Percentiles rank a stretch among this genome's conserved stretches.
These are phyloP conservation scores for Heteromeles arbutifolia DNA, from an alignment of 306 rosid genomes.

Conservation along the genomic window DNA sequence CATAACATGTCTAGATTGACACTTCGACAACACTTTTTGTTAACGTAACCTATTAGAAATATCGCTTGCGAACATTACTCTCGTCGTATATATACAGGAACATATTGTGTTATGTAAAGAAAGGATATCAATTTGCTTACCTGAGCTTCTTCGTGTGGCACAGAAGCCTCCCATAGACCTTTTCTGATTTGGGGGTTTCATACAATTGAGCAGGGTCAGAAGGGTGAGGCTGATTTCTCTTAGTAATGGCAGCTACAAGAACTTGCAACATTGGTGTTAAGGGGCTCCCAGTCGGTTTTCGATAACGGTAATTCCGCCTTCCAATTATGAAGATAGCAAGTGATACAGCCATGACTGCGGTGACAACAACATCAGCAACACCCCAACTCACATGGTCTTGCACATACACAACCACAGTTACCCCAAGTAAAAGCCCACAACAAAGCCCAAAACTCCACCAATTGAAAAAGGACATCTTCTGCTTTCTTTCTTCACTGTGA, in stretches of 20 bases:
- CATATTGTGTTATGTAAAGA: background rate
- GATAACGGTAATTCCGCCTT: constrained; percentile 57
- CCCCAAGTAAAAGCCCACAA: constrained; percentile 70
- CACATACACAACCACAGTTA: constrained; percentile 69
- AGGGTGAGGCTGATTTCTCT: constrained; percentile 60
- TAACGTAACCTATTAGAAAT: background rate
- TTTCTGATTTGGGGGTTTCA: constrained; percentile 41
- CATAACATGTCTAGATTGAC: background rate
- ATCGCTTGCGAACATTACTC: background rate
- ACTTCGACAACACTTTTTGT: background rate
- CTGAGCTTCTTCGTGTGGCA: constrained; percentile 69
- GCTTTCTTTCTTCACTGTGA: constrained; percentile 48
- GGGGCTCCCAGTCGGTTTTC: constrained; percentile 73
- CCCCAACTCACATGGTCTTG: constrained; percentile 86
- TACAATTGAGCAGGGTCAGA: constrained; percentile 44
- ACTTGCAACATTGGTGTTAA: constrained; percentile 88
- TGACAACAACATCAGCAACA: constrained; percentile 54
- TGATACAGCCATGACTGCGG: constrained; percentile 62
- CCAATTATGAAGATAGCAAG: constrained; percentile 57
- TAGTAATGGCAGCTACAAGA: constrained; percentile 67
- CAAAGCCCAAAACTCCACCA: constrained; percentile 94
- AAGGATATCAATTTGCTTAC: constrained; percentile 30
- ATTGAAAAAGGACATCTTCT: constrained; percentile 90
- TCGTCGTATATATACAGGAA: background rate
- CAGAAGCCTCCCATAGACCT: constrained; percentile 37